Base-by-base conservation (phyloP, 2,329 filamentous ascomycete species). In the Kalaharituber pfeilii region DNA sequence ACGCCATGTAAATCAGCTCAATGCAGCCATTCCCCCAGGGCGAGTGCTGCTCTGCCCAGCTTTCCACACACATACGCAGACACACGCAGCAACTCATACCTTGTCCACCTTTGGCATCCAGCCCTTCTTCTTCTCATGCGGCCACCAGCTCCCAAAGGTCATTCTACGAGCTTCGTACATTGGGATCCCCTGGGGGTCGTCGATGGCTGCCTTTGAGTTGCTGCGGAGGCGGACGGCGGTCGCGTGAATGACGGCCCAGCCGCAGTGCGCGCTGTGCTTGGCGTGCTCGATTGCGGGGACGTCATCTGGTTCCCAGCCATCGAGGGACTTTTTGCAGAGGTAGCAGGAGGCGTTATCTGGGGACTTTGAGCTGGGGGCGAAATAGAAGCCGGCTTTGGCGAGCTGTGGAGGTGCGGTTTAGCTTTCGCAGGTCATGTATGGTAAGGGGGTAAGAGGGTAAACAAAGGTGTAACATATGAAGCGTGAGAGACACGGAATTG, bases 271-370 rank as follows among this genome's bases (percentile, higher is more conserved):
- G 2, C 86, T 83, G 66, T 94, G 85, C 60, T 81, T 85, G 27
- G 94, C 67, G 68, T 98, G 91, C 66, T 98, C 91, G 50, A 75
- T 74, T 3, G 93, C 72, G 0, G 91, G 86, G 57, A 86, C 78
- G 66, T 98, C 91, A 22, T 81, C 79, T 36, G 81, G 75, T 64
- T 96, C 89, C 91, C 91, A 98, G 56, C 87, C 88, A 66, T 93
- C 87, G 11, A 98, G 75, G 53, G 81, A 79, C 66, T 86, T 84
- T 58, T 79, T 73, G 70, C 91, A 98, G 33, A 87, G 74, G 68
- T 93, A 96, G 68, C 91, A 98, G 62, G 79, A 77, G 49, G 85
- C 85, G 67, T 96, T 96, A 68, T 98, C 91, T 33, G 81, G 81
- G 64, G 80, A 84, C 49, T 78, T 75, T 51, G 78, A 73, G 13